Base-by-base conservation (phyloP, 2,329 filamentous ascomycete species). In the Fusarium multiceps region DNA sequence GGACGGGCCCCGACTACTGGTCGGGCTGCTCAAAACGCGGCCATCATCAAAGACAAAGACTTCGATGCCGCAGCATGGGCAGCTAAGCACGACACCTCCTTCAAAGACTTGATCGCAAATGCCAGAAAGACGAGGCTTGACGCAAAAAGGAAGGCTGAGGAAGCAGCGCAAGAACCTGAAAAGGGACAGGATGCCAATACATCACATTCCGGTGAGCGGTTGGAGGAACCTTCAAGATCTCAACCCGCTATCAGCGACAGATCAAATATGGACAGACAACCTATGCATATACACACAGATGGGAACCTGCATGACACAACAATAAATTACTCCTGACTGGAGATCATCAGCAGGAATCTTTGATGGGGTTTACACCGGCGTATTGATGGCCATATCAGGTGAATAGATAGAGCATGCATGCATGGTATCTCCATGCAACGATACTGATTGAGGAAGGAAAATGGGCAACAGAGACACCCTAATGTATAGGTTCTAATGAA, bases 61-160 rank as follows among this genome's bases (percentile, higher is more conserved):
- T 98, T 98, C 76, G 93, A 97, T 77, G 90, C 90, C 5, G 85
- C 86, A 3, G 90, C 89, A 1, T 97, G 95, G 90, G 89, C 90
- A 25, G 84, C 83, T 10, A 90, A 85, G 64, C 91, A 98, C 79
- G 89, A 90, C 49, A 82, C 82, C 20, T 91, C 93, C 2, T 99
- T 97, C 78, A 89, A 90, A 66, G 87, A 91, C 45, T 79, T 99
- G 46, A 95, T 98, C 73, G 90, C 90, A 4, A 90, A 87, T 72
- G 96, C 95, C 18, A 87, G 88, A 65, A 84, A 83, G 79, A 88
- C 86, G 73, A 87, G 82, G 74, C 71, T 72, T 48, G 82, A 80
- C 34, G 78, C 81, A 3, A 77, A 78, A 43, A 78, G 78, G 21
- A 77, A 76, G 56, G 47, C 63, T 2, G 74, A 75, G 27, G 63